phyloP scores from a whole-genome alignment of 1,139 yeast species.

The Suhomyces guaymorum region DNA sequence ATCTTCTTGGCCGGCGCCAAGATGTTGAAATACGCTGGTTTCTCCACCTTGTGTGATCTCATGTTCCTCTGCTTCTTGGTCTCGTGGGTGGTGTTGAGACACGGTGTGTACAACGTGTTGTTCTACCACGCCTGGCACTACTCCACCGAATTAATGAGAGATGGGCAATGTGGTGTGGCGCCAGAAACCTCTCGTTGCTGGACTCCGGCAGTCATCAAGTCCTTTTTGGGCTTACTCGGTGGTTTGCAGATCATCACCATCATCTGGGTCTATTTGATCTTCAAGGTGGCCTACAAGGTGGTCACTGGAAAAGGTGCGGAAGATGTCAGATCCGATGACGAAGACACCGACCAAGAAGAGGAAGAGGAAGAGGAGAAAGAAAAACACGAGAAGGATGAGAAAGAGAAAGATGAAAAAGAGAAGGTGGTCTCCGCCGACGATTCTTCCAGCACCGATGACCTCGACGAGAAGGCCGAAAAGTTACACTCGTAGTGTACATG shows the following conservation, averaged over 20 bases:
- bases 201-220: conserved; percentile 50
- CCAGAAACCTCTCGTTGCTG: conserved; percentile 51
- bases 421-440: conserved; percentile 1
- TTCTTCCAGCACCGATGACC: conserved; percentile 8
- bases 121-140: conserved; percentile 52
- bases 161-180: conserved; percentile 35
- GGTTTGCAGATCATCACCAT: conserved; percentile 67
- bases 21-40: conserved; percentile 72
- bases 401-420: background rate
- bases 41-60: conserved; percentile 58
- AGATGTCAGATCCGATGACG: conserved; percentile 80
- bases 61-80: conserved; percentile 68
- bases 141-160: conserved; percentile 38
- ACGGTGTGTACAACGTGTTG: conserved; percentile 70
- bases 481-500: conserved; percentile 1
- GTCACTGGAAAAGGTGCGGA: conserved; percentile 75
- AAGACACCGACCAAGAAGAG: conserved; percentile 38
- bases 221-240: conserved; percentile 58
- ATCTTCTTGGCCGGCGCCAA: conserved; percentile 72
- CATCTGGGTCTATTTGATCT: conserved; percentile 75
- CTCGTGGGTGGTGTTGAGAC: conserved; percentile 73
- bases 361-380: conserved; percentile 10
- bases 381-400: background rate
- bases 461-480: conserved; percentile 10
- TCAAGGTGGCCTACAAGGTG: conserved; percentile 69